These are phyloP conservation scores for Malus hybrid DNA, from an alignment of 331 rosid genomes.

Conservation along the genomic window DNA sequence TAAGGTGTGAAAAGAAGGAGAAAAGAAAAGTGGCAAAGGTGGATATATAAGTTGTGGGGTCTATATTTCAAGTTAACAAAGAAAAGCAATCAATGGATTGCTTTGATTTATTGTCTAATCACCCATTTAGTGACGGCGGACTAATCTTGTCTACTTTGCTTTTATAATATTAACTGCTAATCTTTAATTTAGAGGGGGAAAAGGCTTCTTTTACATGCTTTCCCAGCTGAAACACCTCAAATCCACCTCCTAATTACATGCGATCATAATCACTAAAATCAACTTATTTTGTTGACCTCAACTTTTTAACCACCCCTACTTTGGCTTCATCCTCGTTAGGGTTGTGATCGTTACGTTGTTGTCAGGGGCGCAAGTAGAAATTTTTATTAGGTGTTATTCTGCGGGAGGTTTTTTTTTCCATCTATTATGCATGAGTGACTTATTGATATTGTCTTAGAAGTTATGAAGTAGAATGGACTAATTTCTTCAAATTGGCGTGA, in stretches of 20 bases:
- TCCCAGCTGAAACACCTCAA: not conserved
- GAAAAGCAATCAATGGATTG: constrained; percentile 28
- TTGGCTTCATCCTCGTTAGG: too few species aligned
- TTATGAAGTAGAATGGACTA: too few species aligned
- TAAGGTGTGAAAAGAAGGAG: not conserved
- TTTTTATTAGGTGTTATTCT: too few species aligned
- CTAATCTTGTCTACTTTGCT: constrained; percentile 7
- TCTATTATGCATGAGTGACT: too few species aligned
- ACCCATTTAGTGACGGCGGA: constrained; percentile 26
- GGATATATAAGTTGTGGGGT: constrained; percentile 14
- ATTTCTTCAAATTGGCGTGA: too few species aligned
- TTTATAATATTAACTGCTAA: not conserved
- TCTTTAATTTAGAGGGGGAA: not conserved
- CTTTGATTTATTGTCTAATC: constrained; percentile 33
- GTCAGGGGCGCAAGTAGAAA: too few species aligned
- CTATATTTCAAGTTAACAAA: not conserved
- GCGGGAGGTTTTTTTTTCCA: too few species aligned
- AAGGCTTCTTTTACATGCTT: constrained; percentile 5
- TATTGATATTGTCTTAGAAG: too few species aligned
- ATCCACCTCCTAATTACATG: not conserved
- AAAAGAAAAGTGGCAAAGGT: not conserved
- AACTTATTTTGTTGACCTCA: not conserved
- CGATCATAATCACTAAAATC: not conserved
- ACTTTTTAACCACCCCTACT: not conserved
- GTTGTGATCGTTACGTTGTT: too few species aligned